Conservation (phyloP, 2,329 filamentous ascomycete species). For the Cladophialophora carrionii region DNA sequence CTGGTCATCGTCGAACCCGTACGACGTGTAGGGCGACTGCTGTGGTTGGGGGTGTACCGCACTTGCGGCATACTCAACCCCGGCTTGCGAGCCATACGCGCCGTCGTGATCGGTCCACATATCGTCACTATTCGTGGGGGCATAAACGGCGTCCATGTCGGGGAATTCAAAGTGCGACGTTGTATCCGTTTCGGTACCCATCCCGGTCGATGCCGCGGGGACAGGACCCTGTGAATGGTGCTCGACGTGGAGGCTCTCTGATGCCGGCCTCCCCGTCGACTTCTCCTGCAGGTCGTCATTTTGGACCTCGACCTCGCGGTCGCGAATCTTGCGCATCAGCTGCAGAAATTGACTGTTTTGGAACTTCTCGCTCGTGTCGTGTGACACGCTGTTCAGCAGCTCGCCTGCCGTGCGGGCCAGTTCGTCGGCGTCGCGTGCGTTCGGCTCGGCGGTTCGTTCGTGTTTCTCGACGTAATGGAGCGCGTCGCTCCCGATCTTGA, state of each 20-base stretch:
- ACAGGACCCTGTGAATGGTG: not conserved
- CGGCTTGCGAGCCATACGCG: not conserved
- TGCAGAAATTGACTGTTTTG: constrained; percentile 74
- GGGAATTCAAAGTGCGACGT: constrained; percentile 35
- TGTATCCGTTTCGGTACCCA: constrained; percentile 5
- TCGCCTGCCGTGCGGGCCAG: constrained; percentile 72
- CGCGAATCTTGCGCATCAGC: constrained; percentile 75
- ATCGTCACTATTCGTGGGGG: constrained; percentile 17
- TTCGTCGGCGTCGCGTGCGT: constrained; percentile 62
- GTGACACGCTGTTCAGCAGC: constrained; percentile 68
- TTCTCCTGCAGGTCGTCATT: constrained; percentile 67
- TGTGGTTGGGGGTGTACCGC: not conserved
- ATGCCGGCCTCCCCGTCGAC: constrained; percentile 10
- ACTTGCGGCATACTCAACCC: not conserved
- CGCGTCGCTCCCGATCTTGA: constrained; percentile 51
- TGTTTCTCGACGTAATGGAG: constrained; percentile 42
- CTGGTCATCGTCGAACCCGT: constrained; percentile 29
- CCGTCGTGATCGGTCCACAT: not conserved
- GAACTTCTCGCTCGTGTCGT: constrained; percentile 74
- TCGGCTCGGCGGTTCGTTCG: constrained; percentile 33
- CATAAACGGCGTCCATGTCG: constrained; percentile 38
- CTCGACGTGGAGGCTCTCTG: not conserved
- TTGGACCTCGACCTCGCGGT: constrained; percentile 71
- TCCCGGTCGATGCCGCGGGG: not conserved
- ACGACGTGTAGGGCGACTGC: constrained; percentile 27